phyloP scores from a whole-genome alignment of 208 protist genomes.

The Acanthamoeba royreba region DNA sequence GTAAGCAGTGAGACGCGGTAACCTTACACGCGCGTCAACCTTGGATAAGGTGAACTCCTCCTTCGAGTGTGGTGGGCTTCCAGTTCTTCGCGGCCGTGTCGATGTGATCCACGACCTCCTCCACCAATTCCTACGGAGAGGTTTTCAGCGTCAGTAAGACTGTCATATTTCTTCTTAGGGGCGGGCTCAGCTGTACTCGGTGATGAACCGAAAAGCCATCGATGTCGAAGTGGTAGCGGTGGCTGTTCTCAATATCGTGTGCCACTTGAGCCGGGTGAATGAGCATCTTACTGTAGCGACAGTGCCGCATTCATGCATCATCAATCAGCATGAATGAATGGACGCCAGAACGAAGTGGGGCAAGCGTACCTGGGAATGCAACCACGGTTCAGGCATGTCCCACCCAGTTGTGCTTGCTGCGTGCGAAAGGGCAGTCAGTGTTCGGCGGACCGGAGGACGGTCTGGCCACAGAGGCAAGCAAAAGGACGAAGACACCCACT shows the following conservation, averaged over 20 bases:
- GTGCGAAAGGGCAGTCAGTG: background rate
- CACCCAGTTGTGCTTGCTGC: background rate
- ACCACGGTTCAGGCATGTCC: conserved; percentile 62
- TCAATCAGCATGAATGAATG: no score
- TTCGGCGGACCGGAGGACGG: background rate
- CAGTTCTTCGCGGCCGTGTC: background rate
- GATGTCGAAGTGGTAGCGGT: background rate
- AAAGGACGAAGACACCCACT: background rate
- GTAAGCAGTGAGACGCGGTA: no score
- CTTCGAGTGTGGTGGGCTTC: background rate
- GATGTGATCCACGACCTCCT: background rate
- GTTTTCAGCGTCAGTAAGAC: background rate
- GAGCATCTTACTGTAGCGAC: background rate
- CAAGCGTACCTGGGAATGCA: conserved; percentile 54
- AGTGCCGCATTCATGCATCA: no score
- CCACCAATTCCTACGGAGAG: background rate
- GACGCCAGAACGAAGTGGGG: no score
- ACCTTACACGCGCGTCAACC: no score
- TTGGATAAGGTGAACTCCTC: background rate
- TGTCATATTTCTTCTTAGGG: no score
- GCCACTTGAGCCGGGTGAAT: conserved; percentile 53
- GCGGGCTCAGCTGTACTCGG: no score
- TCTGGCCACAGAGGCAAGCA: background rate
- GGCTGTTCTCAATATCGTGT: conserved; percentile 1
- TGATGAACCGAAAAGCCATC: background rate